phyloP scores from a whole-genome alignment of 2,329 filamentous ascomycete species.

The Aquanectria penicillioides region DNA sequence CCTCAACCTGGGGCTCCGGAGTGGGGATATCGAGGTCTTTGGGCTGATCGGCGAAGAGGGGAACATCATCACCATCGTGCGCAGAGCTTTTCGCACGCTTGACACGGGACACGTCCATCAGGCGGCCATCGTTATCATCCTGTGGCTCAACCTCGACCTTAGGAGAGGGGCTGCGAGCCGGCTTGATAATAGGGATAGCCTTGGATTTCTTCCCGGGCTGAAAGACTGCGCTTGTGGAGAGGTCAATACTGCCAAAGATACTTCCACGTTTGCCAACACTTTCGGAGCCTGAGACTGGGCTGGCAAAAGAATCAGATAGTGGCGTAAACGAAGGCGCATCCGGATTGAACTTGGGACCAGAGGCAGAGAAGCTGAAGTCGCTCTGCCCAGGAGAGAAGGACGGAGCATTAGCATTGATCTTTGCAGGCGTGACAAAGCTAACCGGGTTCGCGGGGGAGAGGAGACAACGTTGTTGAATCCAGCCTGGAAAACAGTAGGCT shows the following conservation, averaged over 20 bases:
- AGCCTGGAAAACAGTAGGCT: conserved; percentile 60
- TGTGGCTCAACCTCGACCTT: conserved; percentile 41
- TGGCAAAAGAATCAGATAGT: conserved; percentile 59
- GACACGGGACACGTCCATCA: conserved; percentile 72
- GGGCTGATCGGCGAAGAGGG: conserved; percentile 74
- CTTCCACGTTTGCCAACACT: conserved; percentile 55
- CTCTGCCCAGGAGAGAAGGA: conserved; percentile 75
- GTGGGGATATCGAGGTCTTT: conserved; percentile 25
- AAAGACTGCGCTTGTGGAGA: conserved; percentile 68
- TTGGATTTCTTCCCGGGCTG: conserved; percentile 80
- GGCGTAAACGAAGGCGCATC: conserved; percentile 83
- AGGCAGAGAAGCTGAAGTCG: conserved; percentile 75
- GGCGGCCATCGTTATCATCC: conserved; percentile 59
- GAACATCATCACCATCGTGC: conserved; percentile 77
- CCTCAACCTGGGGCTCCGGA: conserved; percentile 34
- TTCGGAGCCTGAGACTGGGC: conserved; percentile 57
- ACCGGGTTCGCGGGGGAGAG: conserved; percentile 28
- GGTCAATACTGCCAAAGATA: conserved; percentile 77
- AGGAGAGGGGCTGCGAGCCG: conserved; percentile 62
- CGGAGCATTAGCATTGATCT: conserved; percentile 76
- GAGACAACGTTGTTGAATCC: conserved; percentile 35
- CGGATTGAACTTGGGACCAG: conserved; percentile 76
- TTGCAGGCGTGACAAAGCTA: conserved; percentile 46
- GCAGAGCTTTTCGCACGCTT: conserved; percentile 78
- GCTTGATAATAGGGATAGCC: conserved; percentile 82